A percentile compares a stretch with the other conserved stretches of the same genome.
Evolutionary conservation across 495 filamentous ascomycete species (phyloP).

Genomic region (Aspergillus nanangensis): DNA sequence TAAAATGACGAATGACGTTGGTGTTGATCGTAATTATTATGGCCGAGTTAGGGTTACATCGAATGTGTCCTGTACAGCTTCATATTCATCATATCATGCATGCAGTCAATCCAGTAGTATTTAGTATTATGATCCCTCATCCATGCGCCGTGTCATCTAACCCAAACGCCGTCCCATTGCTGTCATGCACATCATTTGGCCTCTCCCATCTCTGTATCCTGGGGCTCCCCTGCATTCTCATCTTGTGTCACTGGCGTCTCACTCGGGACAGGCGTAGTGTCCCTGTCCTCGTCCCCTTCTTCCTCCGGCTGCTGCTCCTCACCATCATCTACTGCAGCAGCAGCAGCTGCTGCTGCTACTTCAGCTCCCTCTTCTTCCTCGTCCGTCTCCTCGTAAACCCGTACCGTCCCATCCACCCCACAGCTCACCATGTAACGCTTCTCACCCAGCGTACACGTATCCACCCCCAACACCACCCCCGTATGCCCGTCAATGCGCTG

Average conservation of each 20-base stretch:
- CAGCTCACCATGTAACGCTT: constrained; percentile 54
- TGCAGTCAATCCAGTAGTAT: neutral
- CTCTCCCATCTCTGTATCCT: constrained; percentile 20
- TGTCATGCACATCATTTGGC: no score
- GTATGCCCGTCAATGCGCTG: constrained; percentile 68
- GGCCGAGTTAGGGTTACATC: no score
- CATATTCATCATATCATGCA: no score
- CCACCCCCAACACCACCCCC: constrained; percentile 81
- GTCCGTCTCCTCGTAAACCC: constrained; percentile 51
- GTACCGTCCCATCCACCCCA: constrained; percentile 59
- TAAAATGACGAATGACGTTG: neutral
- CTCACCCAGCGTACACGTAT: constrained; percentile 44
- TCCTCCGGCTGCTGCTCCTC: no score
- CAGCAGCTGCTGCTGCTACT: neutral
- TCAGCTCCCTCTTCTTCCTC: neutral
- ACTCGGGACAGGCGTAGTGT: neutral
- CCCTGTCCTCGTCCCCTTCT: neutral
- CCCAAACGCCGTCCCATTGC: no score
- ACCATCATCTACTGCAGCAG: no score
- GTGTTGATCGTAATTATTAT: no score
- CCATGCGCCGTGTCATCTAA: no score
- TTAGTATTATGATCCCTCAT: no score
- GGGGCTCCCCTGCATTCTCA: neutral
- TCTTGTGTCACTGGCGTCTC: neutral
- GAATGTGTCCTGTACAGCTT: neutral